Evolutionary conservation across 202 grass and related monocot species (phyloP), one percentile per base, ranked within the genome.

Genomic region (Hordeum pubiflorum): DNA sequence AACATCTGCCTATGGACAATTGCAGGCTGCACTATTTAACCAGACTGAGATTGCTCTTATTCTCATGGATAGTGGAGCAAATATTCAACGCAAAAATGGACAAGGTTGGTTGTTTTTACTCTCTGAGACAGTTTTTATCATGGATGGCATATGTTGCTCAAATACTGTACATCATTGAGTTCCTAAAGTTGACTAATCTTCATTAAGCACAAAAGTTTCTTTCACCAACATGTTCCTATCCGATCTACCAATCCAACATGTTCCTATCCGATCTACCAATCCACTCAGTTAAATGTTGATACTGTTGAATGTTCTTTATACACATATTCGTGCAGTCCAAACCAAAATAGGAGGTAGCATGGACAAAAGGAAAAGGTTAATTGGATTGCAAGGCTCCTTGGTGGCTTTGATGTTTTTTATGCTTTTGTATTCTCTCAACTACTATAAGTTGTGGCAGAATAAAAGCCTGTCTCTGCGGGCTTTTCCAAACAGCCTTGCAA

Each of bases 1-100:
- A 60, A 58, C 64, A 50, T 65, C 21, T 72, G 32, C 68, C 17
- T 85, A 22, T 60, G 36, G 58, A 70, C 13, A n/a, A 83, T 80
- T 78, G 76, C 88, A 99, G 97, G 97, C 97, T 70, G 97, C 92
- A 21, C 68, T 99, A 57, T 99, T 99, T 88, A 99, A 99, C 80
- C 97, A 96, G 83, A 99, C 97, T 40, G 92, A 96, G 72, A 96
- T 99, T 88, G 87, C 87, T 79, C 91, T 96, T 64, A 61, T 99
- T 90, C 90, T 99, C 58, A 91, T 99, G 81, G 92, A 96, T 70
- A 85, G 82, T 80, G 96, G 96, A 78, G 92, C 97, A 81, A 93
- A 86, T 82, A 54, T 91, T 69, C 87, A 90, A 87, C 83, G 90
- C 67, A 93, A 89, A 88, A 99, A 99, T 86, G 91, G 79, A 20